A percentile compares a stretch with the other conserved stretches of the same genome.
Evolutionary conservation across 1,284 basidiomycete genomes (phyloP).

Genomic region (Stygiomarasmius scandens): DNA sequence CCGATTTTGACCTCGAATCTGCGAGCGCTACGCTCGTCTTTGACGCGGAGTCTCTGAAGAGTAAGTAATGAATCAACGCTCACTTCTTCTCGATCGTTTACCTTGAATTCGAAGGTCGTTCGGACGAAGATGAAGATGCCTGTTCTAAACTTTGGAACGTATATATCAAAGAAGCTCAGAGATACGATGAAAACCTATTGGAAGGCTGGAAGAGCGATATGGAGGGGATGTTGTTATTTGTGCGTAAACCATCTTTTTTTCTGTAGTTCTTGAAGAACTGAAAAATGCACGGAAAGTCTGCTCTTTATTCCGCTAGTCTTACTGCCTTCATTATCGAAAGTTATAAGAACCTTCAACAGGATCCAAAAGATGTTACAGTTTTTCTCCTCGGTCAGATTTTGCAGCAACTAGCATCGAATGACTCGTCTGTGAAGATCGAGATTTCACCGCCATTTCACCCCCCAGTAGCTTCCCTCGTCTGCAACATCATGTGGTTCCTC

Average conservation of each 20-base stretch:
- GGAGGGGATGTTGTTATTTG: not conserved
- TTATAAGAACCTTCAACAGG: conserved; percentile 19
- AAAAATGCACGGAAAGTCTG: conserved; percentile 17
- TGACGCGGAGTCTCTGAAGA: no score
- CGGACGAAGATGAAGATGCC: not conserved
- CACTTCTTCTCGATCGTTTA: no score
- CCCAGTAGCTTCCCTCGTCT: not conserved
- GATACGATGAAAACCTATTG: not conserved
- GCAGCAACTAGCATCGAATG: conserved; percentile 3
- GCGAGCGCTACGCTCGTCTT: no score
- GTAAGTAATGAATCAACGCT: no score
- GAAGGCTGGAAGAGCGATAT: not conserved
- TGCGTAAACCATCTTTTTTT: not conserved
- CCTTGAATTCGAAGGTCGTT: not conserved
- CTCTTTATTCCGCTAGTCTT: conserved; percentile 24
- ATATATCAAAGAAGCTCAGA: not conserved
- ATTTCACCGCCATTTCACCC: not conserved
- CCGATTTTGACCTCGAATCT: no score
- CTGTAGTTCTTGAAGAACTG: not conserved
- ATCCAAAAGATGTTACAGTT: conserved; percentile 12
- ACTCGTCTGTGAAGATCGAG: not conserved
- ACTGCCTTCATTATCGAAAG: conserved; percentile 24
- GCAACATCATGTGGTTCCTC: not conserved
- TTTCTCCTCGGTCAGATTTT: conserved; percentile 17
- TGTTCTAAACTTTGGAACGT: not conserved